Evolutionary conservation across 1,284 basidiomycete species (phyloP).

Genomic region (Ganoderma boninense): DNA sequence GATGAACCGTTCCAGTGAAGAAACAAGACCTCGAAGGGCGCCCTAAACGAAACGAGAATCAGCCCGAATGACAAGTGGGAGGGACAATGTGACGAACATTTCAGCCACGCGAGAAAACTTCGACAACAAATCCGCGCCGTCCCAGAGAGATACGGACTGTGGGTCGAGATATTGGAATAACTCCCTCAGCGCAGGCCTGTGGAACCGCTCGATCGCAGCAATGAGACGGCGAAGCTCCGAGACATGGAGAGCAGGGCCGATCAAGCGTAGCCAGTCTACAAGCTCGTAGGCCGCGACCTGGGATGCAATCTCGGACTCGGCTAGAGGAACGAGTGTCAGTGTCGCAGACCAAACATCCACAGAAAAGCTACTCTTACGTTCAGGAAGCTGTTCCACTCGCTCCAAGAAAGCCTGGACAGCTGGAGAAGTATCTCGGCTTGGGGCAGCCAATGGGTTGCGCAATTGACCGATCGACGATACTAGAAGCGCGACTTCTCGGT

Average conservation of each 20-base stretch:
- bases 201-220: constrained; percentile 48
- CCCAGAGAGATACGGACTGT: constrained; percentile 48
- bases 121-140: constrained; percentile 31
- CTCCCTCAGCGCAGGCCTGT: constrained; percentile 51
- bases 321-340: constrained; percentile 36
- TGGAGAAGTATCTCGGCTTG: constrained; percentile 14
- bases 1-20: constrained; percentile 46
- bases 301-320: constrained; percentile 43
- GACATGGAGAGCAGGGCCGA: constrained; percentile 44
- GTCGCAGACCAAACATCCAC: background rate
- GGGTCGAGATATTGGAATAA: constrained; percentile 56
- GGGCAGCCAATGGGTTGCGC: constrained; percentile 23
- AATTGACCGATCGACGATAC: constrained; percentile 44
- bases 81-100: constrained; percentile 20
- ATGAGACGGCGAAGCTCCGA: constrained; percentile 52
- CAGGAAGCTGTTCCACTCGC: constrained; percentile 48
- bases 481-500: constrained; percentile 53
- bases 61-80: background rate
- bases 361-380: constrained; percentile 45
- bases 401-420: constrained; percentile 51
- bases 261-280: constrained; percentile 66
- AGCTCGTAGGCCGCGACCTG: constrained; percentile 57
- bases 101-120: constrained; percentile 3
- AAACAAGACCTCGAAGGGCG: constrained; percentile 56
- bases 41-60: constrained; percentile 37